Evolutionary conservation across 306 rosid genomes (phyloP), one percentile per base, ranked within the genome.

Genomic region (Inga laurina): DNA sequence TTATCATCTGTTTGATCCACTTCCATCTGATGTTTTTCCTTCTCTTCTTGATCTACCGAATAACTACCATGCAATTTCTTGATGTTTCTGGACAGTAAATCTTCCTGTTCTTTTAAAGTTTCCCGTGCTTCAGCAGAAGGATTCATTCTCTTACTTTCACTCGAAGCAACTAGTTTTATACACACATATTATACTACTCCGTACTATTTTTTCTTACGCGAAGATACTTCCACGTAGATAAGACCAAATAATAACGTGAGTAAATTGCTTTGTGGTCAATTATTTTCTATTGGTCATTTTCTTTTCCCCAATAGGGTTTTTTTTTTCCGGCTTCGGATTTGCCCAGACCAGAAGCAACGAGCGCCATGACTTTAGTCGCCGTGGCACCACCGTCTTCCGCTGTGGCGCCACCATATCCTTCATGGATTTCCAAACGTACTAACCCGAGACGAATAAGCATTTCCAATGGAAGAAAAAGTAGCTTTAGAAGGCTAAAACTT

Each of bases 321-420:
- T 6, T 52, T 21, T 52, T 59, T 59, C 13, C 3, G 0, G 48
- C 35, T 51, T 75, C 19, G 66, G 66, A 18, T 34, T 34, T 75
- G 32, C 79, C 11, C 18, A 10, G 18, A 9, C 78, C 45, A 34
- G 48, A 67, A 34, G 41, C 62, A 71, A 27, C 75, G 61, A 61
- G 46, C 79, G 12, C 66, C 68, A 86, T 86, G 89, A 74, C 61
- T 41, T 30, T 80, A 22, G 84, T 86, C 30, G 64, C 84, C 56
- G 82, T 35, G 43, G 81, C 24, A 62, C 5, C 27, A 8, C 65
- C 80, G 44, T 22, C 72, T 39, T 59, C 71, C 52, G 72, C 57
- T 72, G 43, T 41, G 56, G 43, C 15, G 9, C 80, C 73, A 45
- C 83, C 87, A 35, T 80, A 75, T 65, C 61, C 85, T 76, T 83